Percentiles rank a stretch among this genome's conserved stretches.
Conservation (phyloP, 176 grass and related monocot species). For the Hsuehochloa calcarea region DNA sequence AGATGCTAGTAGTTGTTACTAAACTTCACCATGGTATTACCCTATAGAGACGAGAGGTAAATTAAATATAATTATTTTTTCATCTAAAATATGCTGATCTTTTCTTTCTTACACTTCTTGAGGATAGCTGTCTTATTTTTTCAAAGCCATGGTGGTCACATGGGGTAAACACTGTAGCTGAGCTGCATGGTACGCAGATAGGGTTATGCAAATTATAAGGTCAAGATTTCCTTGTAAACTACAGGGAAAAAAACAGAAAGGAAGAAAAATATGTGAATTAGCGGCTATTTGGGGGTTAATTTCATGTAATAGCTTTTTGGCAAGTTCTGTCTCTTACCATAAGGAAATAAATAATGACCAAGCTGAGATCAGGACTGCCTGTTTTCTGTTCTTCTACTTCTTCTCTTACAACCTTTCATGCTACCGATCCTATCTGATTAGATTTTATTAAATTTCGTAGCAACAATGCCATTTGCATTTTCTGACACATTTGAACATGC, state of each 20-base stretch:
- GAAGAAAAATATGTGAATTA: background rate
- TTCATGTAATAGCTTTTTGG: background rate
- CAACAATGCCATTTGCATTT: background rate
- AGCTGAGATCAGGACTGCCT: background rate
- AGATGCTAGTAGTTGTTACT: background rate
- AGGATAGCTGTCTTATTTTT: background rate
- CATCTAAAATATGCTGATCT: background rate
- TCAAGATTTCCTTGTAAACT: background rate
- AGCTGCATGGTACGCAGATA: background rate
- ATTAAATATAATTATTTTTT: background rate
- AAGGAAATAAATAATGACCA: background rate
- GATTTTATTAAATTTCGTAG: background rate
- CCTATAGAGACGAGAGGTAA: background rate
- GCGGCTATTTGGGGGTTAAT: background rate
- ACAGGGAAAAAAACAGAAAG: background rate
- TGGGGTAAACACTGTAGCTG: background rate
- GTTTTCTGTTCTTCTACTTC: background rate
- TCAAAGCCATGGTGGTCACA: too few relatives aligned
- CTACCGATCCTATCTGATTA: background rate
- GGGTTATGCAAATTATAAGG: background rate
- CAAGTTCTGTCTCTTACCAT: background rate
- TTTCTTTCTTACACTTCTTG: background rate
- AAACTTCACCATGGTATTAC: background rate
- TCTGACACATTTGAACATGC: background rate
- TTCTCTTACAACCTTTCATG: background rate